A percentile compares a stretch with the other conserved stretches of the same genome.
These are phyloP conservation scores for Melaleuca alternifolia DNA, from an alignment of 345 rosid species.

Conservation along the genomic window DNA sequence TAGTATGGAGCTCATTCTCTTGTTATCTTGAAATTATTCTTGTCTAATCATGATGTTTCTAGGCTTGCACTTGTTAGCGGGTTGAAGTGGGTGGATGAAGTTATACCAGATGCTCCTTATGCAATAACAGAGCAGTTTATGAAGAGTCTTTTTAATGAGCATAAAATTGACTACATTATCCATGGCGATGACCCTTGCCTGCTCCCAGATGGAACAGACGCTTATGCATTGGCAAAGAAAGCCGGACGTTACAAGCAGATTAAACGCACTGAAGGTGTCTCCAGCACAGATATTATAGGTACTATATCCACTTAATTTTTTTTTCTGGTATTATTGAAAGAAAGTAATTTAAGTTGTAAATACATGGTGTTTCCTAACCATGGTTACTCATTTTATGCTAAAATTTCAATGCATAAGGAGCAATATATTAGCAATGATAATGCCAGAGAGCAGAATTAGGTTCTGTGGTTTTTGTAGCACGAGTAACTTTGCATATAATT, in stretches of 20 bases:
- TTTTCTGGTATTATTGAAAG: background rate
- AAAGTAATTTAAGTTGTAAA: background rate
- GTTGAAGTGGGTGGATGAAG: constrained; percentile 96
- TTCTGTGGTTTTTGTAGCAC: background rate
- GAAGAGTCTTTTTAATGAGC: constrained; percentile 70
- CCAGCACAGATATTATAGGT: constrained; percentile 99
- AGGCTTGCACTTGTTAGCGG: constrained; percentile 87
- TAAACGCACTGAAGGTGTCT: constrained; percentile 96
- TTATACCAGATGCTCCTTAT: constrained; percentile 80
- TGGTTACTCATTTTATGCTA: background rate
- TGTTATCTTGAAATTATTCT: background rate
- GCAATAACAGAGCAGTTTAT: constrained; percentile 84
- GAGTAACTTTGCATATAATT: background rate
- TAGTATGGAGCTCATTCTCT: background rate
- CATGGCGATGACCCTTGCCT: constrained; percentile 97
- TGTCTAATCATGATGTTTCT: background rate
- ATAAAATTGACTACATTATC: constrained; percentile 77
- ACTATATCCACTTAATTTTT: constrained; percentile 9
- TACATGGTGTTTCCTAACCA: background rate
- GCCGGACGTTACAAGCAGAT: constrained; percentile 95
- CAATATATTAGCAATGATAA: background rate
- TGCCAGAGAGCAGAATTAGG: background rate
- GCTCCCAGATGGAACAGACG: constrained; percentile 96
- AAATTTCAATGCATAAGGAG: background rate
- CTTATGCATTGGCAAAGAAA: constrained; percentile 80